These are phyloP conservation scores for Penicillium angulare DNA, from an alignment of 495 filamentous ascomycete genomes.

Conservation along the genomic window DNA sequence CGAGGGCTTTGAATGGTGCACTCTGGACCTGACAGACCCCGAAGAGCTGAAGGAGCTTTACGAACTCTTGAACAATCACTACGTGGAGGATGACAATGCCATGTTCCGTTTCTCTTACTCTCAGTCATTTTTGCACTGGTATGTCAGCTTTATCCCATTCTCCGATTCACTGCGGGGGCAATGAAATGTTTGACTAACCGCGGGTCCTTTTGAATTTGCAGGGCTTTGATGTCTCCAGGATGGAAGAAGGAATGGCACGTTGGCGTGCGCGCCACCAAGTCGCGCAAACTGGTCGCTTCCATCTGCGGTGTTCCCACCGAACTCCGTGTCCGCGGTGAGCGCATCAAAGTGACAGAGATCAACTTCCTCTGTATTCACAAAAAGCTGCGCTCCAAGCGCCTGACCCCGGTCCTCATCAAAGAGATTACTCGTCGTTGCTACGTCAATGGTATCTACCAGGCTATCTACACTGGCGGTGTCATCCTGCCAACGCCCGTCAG, in stretches of 20 bases:
- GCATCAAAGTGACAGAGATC: conserved; percentile 80
- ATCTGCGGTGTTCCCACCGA: conserved; percentile 87
- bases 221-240: conserved; percentile 91
- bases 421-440: conserved; percentile 94
- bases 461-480: conserved; percentile 90
- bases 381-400: conserved; percentile 88
- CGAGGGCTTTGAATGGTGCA: conserved; percentile 90
- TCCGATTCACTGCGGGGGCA: background rate
- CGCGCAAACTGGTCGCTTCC: conserved; percentile 84
- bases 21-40: conserved; percentile 77
- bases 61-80: conserved; percentile 85
- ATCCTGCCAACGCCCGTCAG: conserved; percentile 86
- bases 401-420: conserved; percentile 92
- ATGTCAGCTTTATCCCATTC: no score
- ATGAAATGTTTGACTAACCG: conserved; percentile 2
- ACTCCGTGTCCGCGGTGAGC: conserved; percentile 73
- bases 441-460: conserved; percentile 78
- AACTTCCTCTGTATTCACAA: conserved; percentile 99
- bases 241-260: conserved; percentile 96
- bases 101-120: conserved; percentile 99
- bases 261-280: conserved; percentile 76
- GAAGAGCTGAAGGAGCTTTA: conserved; percentile 85
- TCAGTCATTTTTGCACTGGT: conserved; percentile 83
- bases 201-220: conserved; percentile 36
- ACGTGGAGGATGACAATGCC: conserved; percentile 93